Evolutionary conservation across 495 filamentous ascomycete genomes (phyloP), one percentile per base, ranked within the genome.

Genomic region (Aspergillus haitiensis): DNA sequence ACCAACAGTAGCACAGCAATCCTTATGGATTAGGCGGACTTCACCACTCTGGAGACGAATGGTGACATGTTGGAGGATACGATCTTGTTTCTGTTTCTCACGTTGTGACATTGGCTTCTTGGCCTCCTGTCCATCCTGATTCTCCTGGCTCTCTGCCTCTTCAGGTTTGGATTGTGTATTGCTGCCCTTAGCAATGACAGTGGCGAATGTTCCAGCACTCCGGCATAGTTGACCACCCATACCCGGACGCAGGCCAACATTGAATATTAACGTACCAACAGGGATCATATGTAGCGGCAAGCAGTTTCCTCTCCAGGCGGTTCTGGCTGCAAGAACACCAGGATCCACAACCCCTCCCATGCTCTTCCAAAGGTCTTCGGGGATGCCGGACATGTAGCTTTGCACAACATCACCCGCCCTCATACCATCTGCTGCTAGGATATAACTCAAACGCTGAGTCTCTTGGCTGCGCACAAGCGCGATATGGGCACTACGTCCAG

Each of bases 231-330:
- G 92, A 18, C 86, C 94, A 12, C 87, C 86, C 54, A 88, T 85
- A 3, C 82, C 81, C 10, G 83, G 75, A 44, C 82, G 82, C 16
- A 93, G 88, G 11, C 93, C 94, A 31, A 98, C 84, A 62, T 92
- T 92, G 82, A 87, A 96, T 53, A 98, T 84, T n/a, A 88, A 79
- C 31, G 89, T 95, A 10, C 93, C 93, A 42, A 97, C 79, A 0
- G 94, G 95, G 47, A 98, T 88, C 88, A 98, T 93, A 70, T 94
- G 90, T 68, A 98, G 70, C 16, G 94, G 94, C 56, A 98, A 68
- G 75, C 94, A 98, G 67, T 98, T 98, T 18, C 94, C 94, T 75
- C 93, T 84, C 82, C 91, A 92, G 5, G 91, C 91, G 34, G 95
- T 98, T 77, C 89, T 92, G 8, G 94, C 89, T 6, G 94, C 95